Base-by-base conservation (phyloP, 305 asterid species). In the Solanum chacoense region DNA sequence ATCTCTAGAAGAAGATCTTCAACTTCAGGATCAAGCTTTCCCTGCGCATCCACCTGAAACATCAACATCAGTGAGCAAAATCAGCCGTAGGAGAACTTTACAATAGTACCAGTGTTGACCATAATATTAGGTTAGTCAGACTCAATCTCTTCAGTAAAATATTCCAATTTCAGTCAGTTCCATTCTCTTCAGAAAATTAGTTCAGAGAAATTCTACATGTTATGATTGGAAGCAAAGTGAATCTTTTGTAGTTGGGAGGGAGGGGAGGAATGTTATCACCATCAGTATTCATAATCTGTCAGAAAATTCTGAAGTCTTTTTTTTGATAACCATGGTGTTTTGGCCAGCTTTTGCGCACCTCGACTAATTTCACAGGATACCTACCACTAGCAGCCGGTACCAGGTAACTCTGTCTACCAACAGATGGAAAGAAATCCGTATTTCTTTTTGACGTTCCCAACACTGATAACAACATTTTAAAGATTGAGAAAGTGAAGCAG, bases 1-100 rank as follows among this genome's bases (percentile, higher is more conserved):
- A 95, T 73, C 94, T 94, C 98, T 91, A 96, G 90, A 88, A 97
- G 95, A 85, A 94, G 91, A 85, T 94, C 99, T 95, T 96, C 99
- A 81, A 96, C 96, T 85, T 94, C 95, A 36, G 99, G 97, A 90
- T 94, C 98, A 94, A 97, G 85, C 91, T 87, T 95, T 90, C 89
- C 98, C 89, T 91, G 92, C 29, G 91, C 24, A 93, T 93, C 96
- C 93, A 97, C 89, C 99, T 97, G 95, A 90, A 88, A 91, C 92
- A 91, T 36, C 42, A 28, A 29, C 40, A 26, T 55, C 74, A 84
- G 45, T 55, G 74, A 31, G 73, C 45, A 50, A 55, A 84, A 55
- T 55, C 42, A 50, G 45, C 74, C 3, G 1, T 71, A 50, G 45
- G 45, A 84, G 13, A 55, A 20, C 45, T 84, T 84, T 22, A 31